phyloP scores from a whole-genome alignment of 176 grass and related monocot species.

The Aegilops longissima region DNA sequence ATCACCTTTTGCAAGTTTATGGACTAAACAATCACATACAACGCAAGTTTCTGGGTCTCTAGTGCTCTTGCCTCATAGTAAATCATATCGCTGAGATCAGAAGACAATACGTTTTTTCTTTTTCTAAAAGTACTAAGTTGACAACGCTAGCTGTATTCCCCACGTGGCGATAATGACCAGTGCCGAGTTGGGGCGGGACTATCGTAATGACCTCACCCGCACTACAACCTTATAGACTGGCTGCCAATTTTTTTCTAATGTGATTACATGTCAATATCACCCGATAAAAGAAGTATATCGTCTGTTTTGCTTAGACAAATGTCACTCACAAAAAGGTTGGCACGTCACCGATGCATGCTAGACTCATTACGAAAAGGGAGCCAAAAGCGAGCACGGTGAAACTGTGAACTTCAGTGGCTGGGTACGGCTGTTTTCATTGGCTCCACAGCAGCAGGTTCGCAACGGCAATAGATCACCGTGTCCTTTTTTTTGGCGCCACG shows the following conservation, averaged over 20 bases:
- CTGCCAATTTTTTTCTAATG: not conserved
- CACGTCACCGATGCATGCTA: not conserved
- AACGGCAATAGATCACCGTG: no score
- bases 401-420: not conserved
- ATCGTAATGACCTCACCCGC: not conserved
- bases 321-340: not conserved
- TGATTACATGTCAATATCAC: conserved; percentile 1
- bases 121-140: not conserved
- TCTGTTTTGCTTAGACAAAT: not conserved
- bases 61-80: no score
- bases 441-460: no score
- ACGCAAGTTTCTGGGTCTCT: no score
- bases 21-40: no score
- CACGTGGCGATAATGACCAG: conserved; percentile 13
- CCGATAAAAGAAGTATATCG: conserved; percentile 22
- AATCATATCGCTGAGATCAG: not conserved
- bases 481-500: no score
- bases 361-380: not conserved
- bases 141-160: not conserved
- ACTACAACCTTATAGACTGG: not conserved
- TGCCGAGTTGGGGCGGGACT: not conserved
- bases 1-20: no score
- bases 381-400: not conserved
- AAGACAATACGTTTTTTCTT: not conserved
- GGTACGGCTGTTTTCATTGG: no score